phyloP scores from a whole-genome alignment of 148 eudicot genomes.

The Cornus kousa region DNA sequence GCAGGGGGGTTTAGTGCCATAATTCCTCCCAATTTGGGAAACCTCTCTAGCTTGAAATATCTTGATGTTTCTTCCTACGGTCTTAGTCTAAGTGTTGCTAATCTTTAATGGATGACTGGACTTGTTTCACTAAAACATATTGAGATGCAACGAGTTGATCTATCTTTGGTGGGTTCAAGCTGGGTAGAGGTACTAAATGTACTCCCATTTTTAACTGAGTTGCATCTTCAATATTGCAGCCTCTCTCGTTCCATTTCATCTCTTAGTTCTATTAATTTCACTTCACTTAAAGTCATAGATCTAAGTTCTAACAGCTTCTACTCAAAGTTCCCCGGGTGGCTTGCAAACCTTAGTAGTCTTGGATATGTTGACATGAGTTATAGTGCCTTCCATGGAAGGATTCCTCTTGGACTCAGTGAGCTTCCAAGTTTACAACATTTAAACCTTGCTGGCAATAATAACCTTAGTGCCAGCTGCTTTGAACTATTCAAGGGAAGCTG shows the following conservation, averaged over 20 bases:
- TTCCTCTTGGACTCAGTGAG: conserved; percentile 23
- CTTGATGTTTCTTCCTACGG: conserved; percentile 25
- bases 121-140: conserved; percentile 30
- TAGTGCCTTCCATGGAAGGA: conserved; percentile 15
- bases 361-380: conserved; percentile 21
- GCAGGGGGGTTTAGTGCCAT: conserved; percentile 27
- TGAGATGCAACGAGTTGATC: conserved; percentile 37
- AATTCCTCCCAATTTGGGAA: conserved; percentile 35
- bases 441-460: conserved; percentile 17
- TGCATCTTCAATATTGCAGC: conserved; percentile 21
- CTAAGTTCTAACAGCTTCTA: conserved; percentile 25
- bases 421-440: conserved; percentile 23
- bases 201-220: conserved; percentile 32
- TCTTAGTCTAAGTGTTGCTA: not conserved
- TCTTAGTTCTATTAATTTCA: conserved; percentile 22
- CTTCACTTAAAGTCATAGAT: conserved; percentile 29
- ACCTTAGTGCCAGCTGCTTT: conserved; percentile 20
- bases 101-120: conserved; percentile 37
- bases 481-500: conserved; percentile 21
- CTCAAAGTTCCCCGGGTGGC: conserved; percentile 23
- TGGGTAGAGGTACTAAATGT: conserved; percentile 33
- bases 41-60: conserved; percentile 32
- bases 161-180: conserved; percentile 19
- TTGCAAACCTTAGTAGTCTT: conserved; percentile 24
- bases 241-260: conserved; percentile 13